These are phyloP conservation scores for Skeletonema marinoi DNA, from an alignment of 108 stramenopile species.

Conservation along the genomic window DNA sequence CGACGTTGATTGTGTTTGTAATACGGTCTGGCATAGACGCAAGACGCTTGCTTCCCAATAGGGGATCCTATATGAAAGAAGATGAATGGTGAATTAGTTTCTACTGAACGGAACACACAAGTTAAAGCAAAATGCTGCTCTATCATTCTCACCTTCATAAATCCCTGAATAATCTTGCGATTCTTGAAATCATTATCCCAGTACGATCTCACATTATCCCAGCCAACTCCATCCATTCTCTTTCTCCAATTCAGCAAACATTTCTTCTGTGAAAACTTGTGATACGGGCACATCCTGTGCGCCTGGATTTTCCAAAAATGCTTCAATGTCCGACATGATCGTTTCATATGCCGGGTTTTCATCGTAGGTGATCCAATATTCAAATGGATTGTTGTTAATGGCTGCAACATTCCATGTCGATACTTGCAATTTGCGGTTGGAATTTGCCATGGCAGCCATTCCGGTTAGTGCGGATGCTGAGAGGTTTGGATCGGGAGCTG, in stretches of 20 bases:
- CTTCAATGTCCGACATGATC: slow-evolving; percentile 84
- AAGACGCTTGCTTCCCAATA: slow-evolving; percentile 81
- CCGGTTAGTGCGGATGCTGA: slow-evolving; percentile 37
- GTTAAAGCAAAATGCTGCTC: not conserved
- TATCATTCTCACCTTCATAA: slow-evolving; percentile 65
- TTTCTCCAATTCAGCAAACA: slow-evolving; percentile 79
- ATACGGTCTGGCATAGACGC: slow-evolving; percentile 91
- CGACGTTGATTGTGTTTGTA: slow-evolving; percentile 84
- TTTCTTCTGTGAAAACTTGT: slow-evolving; percentile 85
- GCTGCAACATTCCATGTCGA: slow-evolving; percentile 93
- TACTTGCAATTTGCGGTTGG: slow-evolving; percentile 40
- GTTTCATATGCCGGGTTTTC: slow-evolving; percentile 82
- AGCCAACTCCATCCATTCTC: slow-evolving; percentile 66
- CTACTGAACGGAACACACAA: not conserved
- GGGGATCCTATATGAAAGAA: slow-evolving; percentile 50
- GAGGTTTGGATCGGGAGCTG: slow-evolving; percentile 36
- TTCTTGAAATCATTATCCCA: slow-evolving; percentile 87
- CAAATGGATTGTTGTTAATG: slow-evolving; percentile 83
- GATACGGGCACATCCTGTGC: slow-evolving; percentile 81
- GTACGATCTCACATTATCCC: slow-evolving; percentile 63
- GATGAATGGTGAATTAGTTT: not conserved
- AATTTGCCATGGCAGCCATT: slow-evolving; percentile 43
- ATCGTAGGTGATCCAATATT: slow-evolving; percentile 85
- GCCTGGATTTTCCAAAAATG: slow-evolving; percentile 81
- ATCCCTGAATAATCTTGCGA: slow-evolving; percentile 84